phyloP scores from a whole-genome alignment of 306 rosid genomes.

The Prunus davidiana region DNA sequence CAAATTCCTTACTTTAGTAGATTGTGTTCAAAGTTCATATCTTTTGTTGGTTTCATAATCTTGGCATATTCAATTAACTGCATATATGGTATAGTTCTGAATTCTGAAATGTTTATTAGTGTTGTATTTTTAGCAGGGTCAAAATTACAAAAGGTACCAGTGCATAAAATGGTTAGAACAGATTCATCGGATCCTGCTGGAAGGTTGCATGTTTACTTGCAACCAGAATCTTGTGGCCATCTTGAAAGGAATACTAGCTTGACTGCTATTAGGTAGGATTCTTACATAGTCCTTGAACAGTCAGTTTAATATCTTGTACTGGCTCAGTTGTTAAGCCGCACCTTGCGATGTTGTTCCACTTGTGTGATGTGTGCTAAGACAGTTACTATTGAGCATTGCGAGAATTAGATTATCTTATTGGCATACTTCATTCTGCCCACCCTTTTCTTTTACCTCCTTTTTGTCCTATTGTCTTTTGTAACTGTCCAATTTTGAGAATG shows the following conservation, averaged over 20 bases:
- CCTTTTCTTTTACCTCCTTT: too few relatives aligned
- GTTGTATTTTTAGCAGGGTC: constrained; percentile 44
- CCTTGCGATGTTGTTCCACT: too few relatives aligned
- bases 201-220: constrained; percentile 81
- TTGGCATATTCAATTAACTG: constrained; percentile 1
- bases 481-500: too few relatives aligned
- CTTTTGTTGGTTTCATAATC: constrained; percentile 18
- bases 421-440: too few relatives aligned
- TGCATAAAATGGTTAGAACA: constrained; percentile 79
- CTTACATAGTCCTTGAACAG: not conserved
- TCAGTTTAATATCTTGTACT: not conserved
- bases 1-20: constrained; percentile 6
- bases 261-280: constrained; percentile 71
- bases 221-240: constrained; percentile 40
- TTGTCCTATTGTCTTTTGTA: too few relatives aligned
- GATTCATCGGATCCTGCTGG: constrained; percentile 90
- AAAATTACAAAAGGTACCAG: constrained; percentile 74
- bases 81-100: not conserved
- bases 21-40: constrained; percentile 19
- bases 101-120: not conserved
- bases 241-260: constrained; percentile 48
- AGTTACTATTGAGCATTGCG: too few relatives aligned
- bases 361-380: too few relatives aligned
- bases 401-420: too few relatives aligned
- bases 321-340: too few relatives aligned